Conservation (phyloP, 2,329 filamentous ascomycete genomes). For the Geosmithia flava region DNA sequence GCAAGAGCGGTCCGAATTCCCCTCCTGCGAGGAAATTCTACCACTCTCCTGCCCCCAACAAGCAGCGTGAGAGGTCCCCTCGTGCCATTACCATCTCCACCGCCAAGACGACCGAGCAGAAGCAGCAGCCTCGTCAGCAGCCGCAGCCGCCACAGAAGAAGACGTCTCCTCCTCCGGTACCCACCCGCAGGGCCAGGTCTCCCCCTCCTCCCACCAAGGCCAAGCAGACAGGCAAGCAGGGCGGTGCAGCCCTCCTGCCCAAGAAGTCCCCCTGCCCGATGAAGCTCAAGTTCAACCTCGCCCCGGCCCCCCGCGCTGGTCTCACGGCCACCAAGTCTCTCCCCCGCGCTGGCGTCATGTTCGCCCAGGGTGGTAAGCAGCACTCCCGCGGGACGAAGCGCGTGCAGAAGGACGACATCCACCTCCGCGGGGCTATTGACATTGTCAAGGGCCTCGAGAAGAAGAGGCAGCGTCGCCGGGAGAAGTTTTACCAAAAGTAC, state of each 20-base stretch:
- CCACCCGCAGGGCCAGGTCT: conserved; percentile 12
- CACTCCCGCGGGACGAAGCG: conserved; percentile 24
- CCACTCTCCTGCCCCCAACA: background rate
- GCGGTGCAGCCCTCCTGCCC: conserved; percentile 11
- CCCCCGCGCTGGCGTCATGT: conserved; percentile 64
- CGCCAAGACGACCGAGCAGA: too few species aligned
- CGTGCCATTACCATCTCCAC: background rate
- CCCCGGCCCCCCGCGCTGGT: conserved; percentile 44
- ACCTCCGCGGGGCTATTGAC: conserved; percentile 87
- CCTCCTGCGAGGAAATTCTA: background rate
- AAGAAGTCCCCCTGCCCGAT: conserved; percentile 24
- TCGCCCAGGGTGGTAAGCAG: conserved; percentile 28
- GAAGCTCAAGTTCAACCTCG: conserved; percentile 17
- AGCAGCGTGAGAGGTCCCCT: background rate
- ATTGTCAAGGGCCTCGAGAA: conserved; percentile 94
- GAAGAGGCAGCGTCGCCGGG: conserved; percentile 83
- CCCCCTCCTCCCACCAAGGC: conserved; percentile 52
- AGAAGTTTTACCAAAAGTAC: conserved; percentile 84
- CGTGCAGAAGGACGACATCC: conserved; percentile 32
- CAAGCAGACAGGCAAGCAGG: conserved; percentile 14
- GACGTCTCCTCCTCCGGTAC: conserved; percentile 29
- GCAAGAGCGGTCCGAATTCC: background rate
- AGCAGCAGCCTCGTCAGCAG: conserved; percentile 12
- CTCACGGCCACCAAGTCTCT: conserved; percentile 75
- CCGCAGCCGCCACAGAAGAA: conserved; percentile 29